phyloP scores from a whole-genome alignment of 495 filamentous ascomycete genomes.

The Neurospora cerealis region DNA sequence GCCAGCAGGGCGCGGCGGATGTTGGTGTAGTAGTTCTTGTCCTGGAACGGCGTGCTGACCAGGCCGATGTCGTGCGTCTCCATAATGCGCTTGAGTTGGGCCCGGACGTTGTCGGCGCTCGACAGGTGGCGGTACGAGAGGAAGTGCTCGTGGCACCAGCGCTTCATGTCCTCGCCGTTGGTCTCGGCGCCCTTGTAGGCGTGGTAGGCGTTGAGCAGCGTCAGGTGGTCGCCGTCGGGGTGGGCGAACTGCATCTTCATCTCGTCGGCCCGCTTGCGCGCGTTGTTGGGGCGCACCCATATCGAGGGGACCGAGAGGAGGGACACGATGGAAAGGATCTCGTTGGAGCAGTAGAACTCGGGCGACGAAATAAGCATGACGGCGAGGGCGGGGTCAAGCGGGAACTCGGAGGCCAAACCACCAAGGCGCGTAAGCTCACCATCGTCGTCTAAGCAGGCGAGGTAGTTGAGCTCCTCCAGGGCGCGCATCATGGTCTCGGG shows the following conservation, averaged over 20 bases:
- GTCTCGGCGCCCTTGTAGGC: conserved; percentile 71
- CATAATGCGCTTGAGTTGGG: conserved; percentile 91
- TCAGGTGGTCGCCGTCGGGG: conserved; percentile 87
- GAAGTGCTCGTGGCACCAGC: conserved; percentile 98
- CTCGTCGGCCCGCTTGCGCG: conserved; percentile 88
- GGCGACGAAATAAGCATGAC: conserved; percentile 98
- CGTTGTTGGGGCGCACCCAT: conserved; percentile 76
- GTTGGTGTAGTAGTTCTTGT: conserved; percentile 97
- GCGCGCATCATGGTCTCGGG: conserved; percentile 99
- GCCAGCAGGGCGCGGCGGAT: conserved; percentile 88
- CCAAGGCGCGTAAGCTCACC: conserved; percentile 82
- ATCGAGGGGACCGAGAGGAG: conserved; percentile 92
- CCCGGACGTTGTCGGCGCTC: conserved; percentile 86
- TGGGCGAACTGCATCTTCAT: conserved; percentile 95
- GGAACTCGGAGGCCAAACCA: conserved; percentile 85
- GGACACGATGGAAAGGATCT: conserved; percentile 90
- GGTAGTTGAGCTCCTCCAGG: conserved; percentile 93
- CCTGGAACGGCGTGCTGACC: conserved; percentile 76
- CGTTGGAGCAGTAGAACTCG: conserved; percentile 98
- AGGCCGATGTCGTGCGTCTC: conserved; percentile 79
- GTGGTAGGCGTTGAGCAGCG: conserved; percentile 95
- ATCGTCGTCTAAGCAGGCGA: conserved; percentile 93
- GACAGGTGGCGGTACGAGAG: conserved; percentile 81
- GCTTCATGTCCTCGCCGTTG: conserved; percentile 62
- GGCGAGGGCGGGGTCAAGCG: conserved; percentile 86